Percentiles rank a stretch among this genome's conserved stretches.
Evolutionary conservation across 192 early-diverging fungal genomes (phyloP).

Genomic region (Geranomyces michiganensis): DNA sequence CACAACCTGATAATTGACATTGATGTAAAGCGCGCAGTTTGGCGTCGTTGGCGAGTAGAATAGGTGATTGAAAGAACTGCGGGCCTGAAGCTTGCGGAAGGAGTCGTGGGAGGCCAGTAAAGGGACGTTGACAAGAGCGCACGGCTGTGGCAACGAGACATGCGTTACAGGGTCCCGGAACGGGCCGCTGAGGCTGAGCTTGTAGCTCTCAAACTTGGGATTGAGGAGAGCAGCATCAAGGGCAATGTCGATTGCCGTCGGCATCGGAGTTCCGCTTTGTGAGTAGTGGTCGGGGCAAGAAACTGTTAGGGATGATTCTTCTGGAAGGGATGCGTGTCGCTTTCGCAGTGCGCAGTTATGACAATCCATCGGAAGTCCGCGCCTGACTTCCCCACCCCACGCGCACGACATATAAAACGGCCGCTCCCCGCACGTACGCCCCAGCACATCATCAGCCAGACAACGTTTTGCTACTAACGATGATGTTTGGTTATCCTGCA

Average conservation of each 20-base stretch:
- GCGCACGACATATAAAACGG: too few species aligned
- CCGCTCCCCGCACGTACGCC: too few species aligned
- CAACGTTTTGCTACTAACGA: too few species aligned
- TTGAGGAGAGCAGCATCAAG: neutral
- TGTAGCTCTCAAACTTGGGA: neutral
- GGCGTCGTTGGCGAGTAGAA: conserved; percentile 7
- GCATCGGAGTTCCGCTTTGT: neutral
- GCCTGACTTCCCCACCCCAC: too few species aligned
- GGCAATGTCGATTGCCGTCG: neutral
- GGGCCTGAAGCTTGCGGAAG: conserved; percentile 24
- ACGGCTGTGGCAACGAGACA: neutral
- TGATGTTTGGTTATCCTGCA: too few species aligned
- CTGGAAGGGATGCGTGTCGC: too few species aligned
- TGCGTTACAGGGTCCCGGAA: neutral
- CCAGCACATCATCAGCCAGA: too few species aligned
- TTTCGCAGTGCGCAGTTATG: too few species aligned
- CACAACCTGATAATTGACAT: conserved; percentile 13
- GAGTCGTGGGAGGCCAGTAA: conserved; percentile 6
- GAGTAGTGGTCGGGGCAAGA: too few species aligned
- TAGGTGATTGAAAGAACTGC: conserved; percentile 30
- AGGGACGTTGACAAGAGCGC: neutral
- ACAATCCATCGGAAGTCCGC: too few species aligned
- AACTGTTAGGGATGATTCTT: too few species aligned
- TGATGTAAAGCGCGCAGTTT: conserved; percentile 19
- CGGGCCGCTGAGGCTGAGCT: neutral